Evolutionary conservation across 169 alveolate species (phyloP).

Genomic region (Amoebophrya sp.): DNA sequence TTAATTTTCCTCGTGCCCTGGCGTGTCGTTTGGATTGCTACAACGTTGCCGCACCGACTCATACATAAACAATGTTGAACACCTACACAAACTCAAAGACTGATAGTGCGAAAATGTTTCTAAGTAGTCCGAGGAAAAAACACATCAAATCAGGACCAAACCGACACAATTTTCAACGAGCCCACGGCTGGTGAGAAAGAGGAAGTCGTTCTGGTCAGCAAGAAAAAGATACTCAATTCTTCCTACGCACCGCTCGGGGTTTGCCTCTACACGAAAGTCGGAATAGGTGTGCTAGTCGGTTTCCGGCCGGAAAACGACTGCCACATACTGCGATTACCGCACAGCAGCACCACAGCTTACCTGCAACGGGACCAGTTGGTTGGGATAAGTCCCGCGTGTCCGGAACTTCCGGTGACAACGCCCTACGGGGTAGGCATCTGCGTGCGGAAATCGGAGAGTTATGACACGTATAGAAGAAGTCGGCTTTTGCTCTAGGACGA

Average conservation of each 20-base stretch:
- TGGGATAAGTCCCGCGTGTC: neutral
- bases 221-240: neutral
- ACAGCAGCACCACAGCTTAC: neutral
- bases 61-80: too few species aligned
- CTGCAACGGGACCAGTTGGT: neutral
- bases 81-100: too few species aligned
- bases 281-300: neutral
- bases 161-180: neutral
- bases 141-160: too few species aligned
- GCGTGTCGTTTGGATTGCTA: too few species aligned
- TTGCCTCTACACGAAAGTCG: neutral
- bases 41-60: too few species aligned
- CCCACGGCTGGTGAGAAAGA: neutral
- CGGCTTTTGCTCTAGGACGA: too few species aligned
- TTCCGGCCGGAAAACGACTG: neutral
- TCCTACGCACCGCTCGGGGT: neutral
- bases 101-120: too few species aligned
- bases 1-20: too few species aligned
- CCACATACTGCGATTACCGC: neutral
- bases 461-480: neutral
- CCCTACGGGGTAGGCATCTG: neutral
- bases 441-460: neutral
- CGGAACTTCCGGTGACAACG: neutral
- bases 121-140: too few species aligned
- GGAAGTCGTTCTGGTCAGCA: neutral